Evolutionary conservation across 192 early-diverging fungal genomes (phyloP).

Genomic region (Coemansia erecta): DNA sequence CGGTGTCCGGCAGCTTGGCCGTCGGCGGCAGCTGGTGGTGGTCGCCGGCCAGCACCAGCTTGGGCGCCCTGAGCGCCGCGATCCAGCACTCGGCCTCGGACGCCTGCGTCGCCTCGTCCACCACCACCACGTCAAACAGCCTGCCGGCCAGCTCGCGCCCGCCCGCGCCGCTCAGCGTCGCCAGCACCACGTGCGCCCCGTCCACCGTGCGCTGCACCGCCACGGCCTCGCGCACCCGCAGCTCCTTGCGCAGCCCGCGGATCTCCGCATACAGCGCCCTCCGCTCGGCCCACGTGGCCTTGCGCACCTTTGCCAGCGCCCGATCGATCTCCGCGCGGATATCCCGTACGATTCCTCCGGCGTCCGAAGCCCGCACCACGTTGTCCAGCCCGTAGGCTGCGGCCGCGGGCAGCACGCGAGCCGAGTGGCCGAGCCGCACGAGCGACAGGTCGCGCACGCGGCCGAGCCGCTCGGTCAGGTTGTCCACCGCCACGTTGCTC

Average conservation of each 20-base stretch:
- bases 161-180: constrained; percentile 75
- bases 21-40: constrained; percentile 89
- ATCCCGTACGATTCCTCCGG: constrained; percentile 72
- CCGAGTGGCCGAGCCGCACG: constrained; percentile 83
- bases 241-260: constrained; percentile 68
- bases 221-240: constrained; percentile 61
- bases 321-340: constrained; percentile 74
- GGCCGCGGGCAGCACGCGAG: constrained; percentile 69
- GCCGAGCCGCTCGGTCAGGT: constrained; percentile 78
- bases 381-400: constrained; percentile 69
- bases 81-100: constrained; percentile 88
- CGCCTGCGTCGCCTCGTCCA: constrained; percentile 90
- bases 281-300: no score
- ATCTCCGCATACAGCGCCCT: no score
- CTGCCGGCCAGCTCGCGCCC: constrained; percentile 18
- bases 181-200: constrained; percentile 67
- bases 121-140: constrained; percentile 79
- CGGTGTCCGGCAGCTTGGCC: constrained; percentile 47
- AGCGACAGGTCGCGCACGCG: constrained; percentile 57
- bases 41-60: constrained; percentile 82
- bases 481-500: constrained; percentile 87
- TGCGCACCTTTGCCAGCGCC: constrained; percentile 61
- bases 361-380: constrained; percentile 61
- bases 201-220: constrained; percentile 62
- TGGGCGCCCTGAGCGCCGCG: constrained; percentile 69